Conservation (phyloP, 345 rosid genomes). For the Rhodamnia rubescens region DNA sequence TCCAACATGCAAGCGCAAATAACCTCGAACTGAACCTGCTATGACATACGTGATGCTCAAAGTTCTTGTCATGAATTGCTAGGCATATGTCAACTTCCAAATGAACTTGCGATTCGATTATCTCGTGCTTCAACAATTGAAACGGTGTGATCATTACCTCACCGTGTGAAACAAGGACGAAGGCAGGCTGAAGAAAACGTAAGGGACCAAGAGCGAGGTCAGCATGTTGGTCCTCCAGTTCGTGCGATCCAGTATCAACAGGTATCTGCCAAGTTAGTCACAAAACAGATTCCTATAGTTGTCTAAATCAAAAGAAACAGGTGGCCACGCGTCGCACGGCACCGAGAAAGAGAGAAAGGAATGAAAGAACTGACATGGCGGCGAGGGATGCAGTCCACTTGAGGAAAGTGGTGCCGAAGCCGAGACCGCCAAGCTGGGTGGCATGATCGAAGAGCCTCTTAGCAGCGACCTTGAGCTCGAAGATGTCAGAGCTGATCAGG, state of each 20-base stretch:
- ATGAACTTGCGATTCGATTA: not conserved
- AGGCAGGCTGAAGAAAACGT: constrained; percentile 83
- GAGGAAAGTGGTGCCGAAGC: constrained; percentile 72
- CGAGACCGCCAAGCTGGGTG: constrained; percentile 53
- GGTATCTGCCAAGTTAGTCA: constrained; percentile 33
- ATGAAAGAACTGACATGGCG: constrained; percentile 43
- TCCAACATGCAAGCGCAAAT: not conserved
- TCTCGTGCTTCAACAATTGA: not conserved
- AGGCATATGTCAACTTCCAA: not conserved
- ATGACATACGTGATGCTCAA: not conserved
- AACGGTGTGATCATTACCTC: constrained; percentile 26
- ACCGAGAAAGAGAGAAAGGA: not conserved
- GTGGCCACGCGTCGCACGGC: not conserved
- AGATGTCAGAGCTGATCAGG: constrained; percentile 50
- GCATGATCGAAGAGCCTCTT: constrained; percentile 44
- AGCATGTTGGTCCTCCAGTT: constrained; percentile 95
- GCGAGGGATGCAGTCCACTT: constrained; percentile 81
- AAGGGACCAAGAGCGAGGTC: constrained; percentile 77
- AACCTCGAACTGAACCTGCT: not conserved
- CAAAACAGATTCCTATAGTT: not conserved
- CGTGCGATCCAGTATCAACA: constrained; percentile 83
- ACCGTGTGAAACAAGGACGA: constrained; percentile 49
- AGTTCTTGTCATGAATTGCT: not conserved
- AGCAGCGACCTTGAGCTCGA: constrained; percentile 43
- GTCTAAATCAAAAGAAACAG: not conserved